Evolutionary conservation across 2,329 filamentous ascomycete species (phyloP), one percentile per base, ranked within the genome.

Genomic region (Sporothrix inflata): DNA sequence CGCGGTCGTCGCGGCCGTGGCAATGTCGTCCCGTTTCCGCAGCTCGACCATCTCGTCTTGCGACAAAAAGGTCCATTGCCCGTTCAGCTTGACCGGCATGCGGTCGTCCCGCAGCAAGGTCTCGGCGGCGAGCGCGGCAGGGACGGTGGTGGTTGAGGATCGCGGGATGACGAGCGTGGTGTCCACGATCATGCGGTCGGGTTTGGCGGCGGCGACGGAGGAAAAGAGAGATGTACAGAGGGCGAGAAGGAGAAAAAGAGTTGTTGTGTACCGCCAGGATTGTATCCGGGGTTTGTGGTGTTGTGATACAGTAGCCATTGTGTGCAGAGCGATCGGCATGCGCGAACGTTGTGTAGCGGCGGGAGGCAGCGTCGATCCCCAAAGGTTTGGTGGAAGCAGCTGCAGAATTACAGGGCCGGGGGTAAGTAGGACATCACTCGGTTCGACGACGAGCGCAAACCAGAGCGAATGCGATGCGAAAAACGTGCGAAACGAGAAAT

Each of bases 51-150:
- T 74, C 60, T 82, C 78, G 11, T 81, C 79, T 66, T 79, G 75
- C 9, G 81, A 78, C 74, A 83, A 75, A 76, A 81, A 80, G 24
- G 77, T 76, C 82, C 82, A 84, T 47, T 77, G 75, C 51, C 80
- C 80, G 63, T 80, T 75, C 57, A 79, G 71, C 72, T 79, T 76
- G 72, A 80, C 75, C 42, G 80, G 80, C 45, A 80, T 75, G 55
- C 80, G 78, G 42, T 78, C 78, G 76, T 83, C 82, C 71, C 82
- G 77, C 47, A 82, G 66, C 68, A 84, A 74, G 11, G 78, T 79
- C 70, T 81, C 80, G 49, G 74, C 74, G 47, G 78, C 60, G 70
- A 75, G 61, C 76, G 47, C 24, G 30, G 8, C 47, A 1, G 75
- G 60, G 38, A 65, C 73, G 75, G 73, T 57, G 19, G 24, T 49